Evolutionary conservation across 306 rosid genomes (phyloP).

Genomic region (Gillenia trifoliata): DNA sequence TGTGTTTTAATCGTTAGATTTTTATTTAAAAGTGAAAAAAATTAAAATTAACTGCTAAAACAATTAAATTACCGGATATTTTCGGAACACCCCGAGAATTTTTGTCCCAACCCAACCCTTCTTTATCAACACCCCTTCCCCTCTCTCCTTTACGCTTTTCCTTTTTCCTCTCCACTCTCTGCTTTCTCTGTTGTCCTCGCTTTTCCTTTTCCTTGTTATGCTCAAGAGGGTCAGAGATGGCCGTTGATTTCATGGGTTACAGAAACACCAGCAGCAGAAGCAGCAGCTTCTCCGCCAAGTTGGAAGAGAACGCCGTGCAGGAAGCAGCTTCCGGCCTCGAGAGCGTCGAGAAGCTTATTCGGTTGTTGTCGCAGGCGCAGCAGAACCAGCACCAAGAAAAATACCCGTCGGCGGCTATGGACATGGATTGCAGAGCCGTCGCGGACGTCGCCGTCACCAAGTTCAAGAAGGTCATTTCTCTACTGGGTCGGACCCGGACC

Average conservation of each 20-base stretch:
- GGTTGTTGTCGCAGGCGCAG: slow-evolving; percentile 28
- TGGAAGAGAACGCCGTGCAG: slow-evolving; percentile 56
- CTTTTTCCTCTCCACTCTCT: not conserved
- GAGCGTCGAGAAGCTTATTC: slow-evolving; percentile 56
- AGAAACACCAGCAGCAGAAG: slow-evolving; percentile 8
- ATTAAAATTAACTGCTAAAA: too few relatives aligned
- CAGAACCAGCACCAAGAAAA: slow-evolving; percentile 29
- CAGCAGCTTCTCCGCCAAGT: slow-evolving; percentile 26
- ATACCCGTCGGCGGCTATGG: slow-evolving; percentile 30
- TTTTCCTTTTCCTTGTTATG: not conserved
- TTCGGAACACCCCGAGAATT: too few relatives aligned
- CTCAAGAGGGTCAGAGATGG: slow-evolving; percentile 37
- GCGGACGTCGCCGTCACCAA: slow-evolving; percentile 79
- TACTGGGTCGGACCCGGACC: slow-evolving; percentile 67
- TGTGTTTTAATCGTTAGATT: too few relatives aligned
- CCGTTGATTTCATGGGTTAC: slow-evolving; percentile 58
- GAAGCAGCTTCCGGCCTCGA: slow-evolving; percentile 83
- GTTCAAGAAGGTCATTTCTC: slow-evolving; percentile 75
- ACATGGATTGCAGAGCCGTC: slow-evolving; percentile 58
- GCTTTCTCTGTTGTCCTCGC: not conserved
- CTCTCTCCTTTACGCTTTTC: not conserved
- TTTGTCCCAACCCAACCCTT: too few relatives aligned
- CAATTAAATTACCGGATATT: too few relatives aligned
- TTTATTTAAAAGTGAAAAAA: too few relatives aligned
- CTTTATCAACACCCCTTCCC: slow-evolving; percentile 29